phyloP scores from a whole-genome alignment of 2,329 filamentous ascomycete species.

The Neoascochyta sp. region DNA sequence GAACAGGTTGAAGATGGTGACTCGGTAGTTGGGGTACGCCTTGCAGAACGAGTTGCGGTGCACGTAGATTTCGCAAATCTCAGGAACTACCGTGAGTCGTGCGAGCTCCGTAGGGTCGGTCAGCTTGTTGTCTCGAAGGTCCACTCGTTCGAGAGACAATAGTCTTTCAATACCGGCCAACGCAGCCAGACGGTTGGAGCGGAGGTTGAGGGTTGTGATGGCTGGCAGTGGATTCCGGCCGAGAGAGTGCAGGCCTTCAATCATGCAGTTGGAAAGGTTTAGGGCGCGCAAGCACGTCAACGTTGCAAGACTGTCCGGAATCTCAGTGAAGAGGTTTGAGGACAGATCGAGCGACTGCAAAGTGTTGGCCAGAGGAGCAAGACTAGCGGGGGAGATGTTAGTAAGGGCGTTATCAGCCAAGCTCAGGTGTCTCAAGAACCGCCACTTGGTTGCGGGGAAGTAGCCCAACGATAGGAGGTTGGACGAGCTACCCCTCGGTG shows the following conservation, averaged over 20 bases:
- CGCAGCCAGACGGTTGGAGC: conserved; percentile 80
- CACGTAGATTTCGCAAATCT: conserved; percentile 90
- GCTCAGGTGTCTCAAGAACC: conserved; percentile 87
- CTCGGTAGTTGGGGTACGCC: conserved; percentile 77
- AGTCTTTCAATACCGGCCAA: conserved; percentile 87
- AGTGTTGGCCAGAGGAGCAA: conserved; percentile 79
- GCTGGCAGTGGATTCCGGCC: conserved; percentile 83
- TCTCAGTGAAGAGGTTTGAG: conserved; percentile 86
- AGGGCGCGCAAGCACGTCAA: conserved; percentile 85
- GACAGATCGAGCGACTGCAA: conserved; percentile 91
- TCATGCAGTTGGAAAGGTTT: conserved; percentile 97
- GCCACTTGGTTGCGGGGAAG: conserved; percentile 85
- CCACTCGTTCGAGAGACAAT: conserved; percentile 81
- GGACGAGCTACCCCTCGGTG: conserved; percentile 64
- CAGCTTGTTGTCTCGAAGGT: conserved; percentile 84
- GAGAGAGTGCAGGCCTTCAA: conserved; percentile 85
- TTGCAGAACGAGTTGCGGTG: conserved; percentile 88
- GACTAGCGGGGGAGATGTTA: conserved; percentile 68
- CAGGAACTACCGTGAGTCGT: conserved; percentile 82
- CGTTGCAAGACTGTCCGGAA: conserved; percentile 84
- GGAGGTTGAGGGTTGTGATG: conserved; percentile 87
- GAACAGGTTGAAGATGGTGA: conserved; percentile 95
- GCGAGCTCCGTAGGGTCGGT: conserved; percentile 90
- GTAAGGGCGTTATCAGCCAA: conserved; percentile 89
- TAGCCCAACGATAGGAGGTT: conserved; percentile 70